phyloP scores from a whole-genome alignment of 2,329 filamentous ascomycete genomes.

The Penicillium sp. region DNA sequence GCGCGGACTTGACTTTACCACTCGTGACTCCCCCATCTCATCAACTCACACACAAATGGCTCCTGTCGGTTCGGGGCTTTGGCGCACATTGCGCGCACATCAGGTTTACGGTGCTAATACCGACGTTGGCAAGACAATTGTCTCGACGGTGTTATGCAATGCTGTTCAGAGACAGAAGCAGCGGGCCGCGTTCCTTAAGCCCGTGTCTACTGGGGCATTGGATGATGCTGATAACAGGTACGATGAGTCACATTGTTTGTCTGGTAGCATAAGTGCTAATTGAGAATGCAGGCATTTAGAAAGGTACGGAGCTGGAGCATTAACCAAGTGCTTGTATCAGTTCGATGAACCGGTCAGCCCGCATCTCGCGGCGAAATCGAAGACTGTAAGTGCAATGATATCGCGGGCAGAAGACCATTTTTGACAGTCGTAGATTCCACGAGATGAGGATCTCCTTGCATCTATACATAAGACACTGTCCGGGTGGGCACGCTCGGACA shows the following conservation, averaged over 20 bases:
- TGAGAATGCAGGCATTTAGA: slow-evolving; percentile 58
- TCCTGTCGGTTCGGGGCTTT: slow-evolving; percentile 62
- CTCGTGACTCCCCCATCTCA: not conserved
- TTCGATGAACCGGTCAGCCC: slow-evolving; percentile 75
- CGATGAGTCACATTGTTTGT: not conserved
- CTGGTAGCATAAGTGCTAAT: not conserved
- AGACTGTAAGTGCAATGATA: slow-evolving; percentile 24
- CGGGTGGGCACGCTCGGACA: slow-evolving; percentile 32
- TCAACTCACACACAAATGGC: slow-evolving; percentile 32
- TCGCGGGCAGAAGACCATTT: slow-evolving; percentile 62
- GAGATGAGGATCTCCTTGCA: slow-evolving; percentile 52
- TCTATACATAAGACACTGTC: slow-evolving; percentile 49
- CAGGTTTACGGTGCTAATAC: slow-evolving; percentile 85
- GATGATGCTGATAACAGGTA: slow-evolving; percentile 72
- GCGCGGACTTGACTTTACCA: not conserved
- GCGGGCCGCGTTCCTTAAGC: slow-evolving; percentile 70
- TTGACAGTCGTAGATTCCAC: slow-evolving; percentile 44
- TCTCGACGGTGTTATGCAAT: slow-evolving; percentile 70
- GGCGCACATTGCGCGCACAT: slow-evolving; percentile 66
- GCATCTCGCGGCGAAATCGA: slow-evolving; percentile 66
- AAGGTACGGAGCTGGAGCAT: slow-evolving; percentile 56
- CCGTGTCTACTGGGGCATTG: slow-evolving; percentile 72
- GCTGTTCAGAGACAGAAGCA: slow-evolving; percentile 51
- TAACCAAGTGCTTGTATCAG: slow-evolving; percentile 66
- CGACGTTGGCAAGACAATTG: slow-evolving; percentile 80